Evolutionary conservation across 768 basidiomycete species (phyloP), one percentile per base, ranked within the genome.

Genomic region (Cystobasidium ongulense): DNA sequence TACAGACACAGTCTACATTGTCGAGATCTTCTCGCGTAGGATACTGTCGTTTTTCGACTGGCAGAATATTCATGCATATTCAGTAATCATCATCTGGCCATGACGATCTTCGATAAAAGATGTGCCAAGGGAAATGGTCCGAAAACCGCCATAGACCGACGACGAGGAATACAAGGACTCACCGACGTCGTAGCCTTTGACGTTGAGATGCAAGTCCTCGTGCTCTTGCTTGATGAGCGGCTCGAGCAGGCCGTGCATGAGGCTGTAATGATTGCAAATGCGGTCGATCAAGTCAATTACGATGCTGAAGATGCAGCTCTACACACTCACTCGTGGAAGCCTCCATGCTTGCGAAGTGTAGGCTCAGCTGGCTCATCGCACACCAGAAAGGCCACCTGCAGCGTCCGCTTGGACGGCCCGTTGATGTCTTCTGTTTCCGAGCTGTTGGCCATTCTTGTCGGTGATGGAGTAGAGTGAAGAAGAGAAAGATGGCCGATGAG

Each of bases 171-270:
- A 54, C n/a, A 23, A n/a, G 11, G 33, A 64, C 63, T 4, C 23
- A 64, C 63, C 63, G 63, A 73, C 72, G 25, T 73, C 72, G 63
- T 73, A 73, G 31, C 72, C 72, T 50, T 73, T 39, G 21, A 73
- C 59, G 18, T 35, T 57, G 18, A 73, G 59, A 10, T 73, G 25
- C n/a, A 73, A 15, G n/a, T 65, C 21, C 3, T 8, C 61, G 33
- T 73, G 33, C 29, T 63, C 62, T 38, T 66, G 23, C 63, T 73
- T 73, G 39, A 73, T 63, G 62, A 73, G 61, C 23, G 72, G 72
- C 41, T 73, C 72, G 18, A 73, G 62, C 23, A 63, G 23, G 41
- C 63, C 36, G 21, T 73, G 61, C 62, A 73, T 38, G 15, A 72
- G 53, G 31, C 53, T 53, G 67, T 17, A 31, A 29, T 50, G 54